phyloP scores from a whole-genome alignment of 2,329 filamentous ascomycete species.

The Madurella mycetomatis region DNA sequence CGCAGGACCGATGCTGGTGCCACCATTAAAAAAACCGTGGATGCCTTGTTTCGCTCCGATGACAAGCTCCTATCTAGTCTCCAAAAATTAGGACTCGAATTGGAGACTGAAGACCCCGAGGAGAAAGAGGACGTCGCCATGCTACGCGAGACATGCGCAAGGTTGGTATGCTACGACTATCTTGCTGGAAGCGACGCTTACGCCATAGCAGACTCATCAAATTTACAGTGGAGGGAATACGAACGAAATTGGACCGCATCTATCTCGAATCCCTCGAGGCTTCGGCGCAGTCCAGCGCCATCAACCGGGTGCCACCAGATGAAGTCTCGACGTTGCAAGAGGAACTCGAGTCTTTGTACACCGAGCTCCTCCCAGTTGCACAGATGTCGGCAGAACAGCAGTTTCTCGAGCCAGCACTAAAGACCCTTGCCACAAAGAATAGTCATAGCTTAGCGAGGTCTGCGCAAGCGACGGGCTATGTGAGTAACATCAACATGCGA shows the following conservation, averaged over 20 bases:
- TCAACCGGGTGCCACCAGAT: conserved; percentile 27
- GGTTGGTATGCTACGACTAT: conserved; percentile 30
- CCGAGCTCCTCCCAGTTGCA: conserved; percentile 64
- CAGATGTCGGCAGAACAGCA: conserved; percentile 69
- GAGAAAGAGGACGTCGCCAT: conserved; percentile 51
- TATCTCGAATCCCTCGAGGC: conserved; percentile 46
- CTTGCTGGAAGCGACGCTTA: conserved; percentile 15
- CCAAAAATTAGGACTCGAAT: conserved; percentile 60
- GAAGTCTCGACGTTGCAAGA: conserved; percentile 52
- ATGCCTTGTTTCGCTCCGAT: conserved; percentile 53
- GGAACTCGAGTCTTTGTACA: conserved; percentile 65
- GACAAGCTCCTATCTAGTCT: conserved; percentile 62
- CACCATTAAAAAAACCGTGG: conserved; percentile 45
- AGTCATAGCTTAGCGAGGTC: conserved; percentile 43
- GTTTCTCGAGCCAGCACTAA: conserved; percentile 57
- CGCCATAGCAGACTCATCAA: conserved; percentile 47
- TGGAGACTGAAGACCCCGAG: conserved; percentile 49
- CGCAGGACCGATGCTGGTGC: conserved; percentile 44
- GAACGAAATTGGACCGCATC: conserved; percentile 51
- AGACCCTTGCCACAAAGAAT: conserved; percentile 40
- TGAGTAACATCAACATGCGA: conserved; percentile 31
- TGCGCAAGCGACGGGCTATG: conserved; percentile 47
- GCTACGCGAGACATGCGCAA: conserved; percentile 56
- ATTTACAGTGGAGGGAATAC: conserved; percentile 50
- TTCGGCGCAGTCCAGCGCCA: conserved; percentile 11